Percentiles rank a stretch among this genome's conserved stretches.
Evolutionary conservation across 139 green algal genomes (phyloP).

Genomic region (Mychonastes homosphaera): DNA sequence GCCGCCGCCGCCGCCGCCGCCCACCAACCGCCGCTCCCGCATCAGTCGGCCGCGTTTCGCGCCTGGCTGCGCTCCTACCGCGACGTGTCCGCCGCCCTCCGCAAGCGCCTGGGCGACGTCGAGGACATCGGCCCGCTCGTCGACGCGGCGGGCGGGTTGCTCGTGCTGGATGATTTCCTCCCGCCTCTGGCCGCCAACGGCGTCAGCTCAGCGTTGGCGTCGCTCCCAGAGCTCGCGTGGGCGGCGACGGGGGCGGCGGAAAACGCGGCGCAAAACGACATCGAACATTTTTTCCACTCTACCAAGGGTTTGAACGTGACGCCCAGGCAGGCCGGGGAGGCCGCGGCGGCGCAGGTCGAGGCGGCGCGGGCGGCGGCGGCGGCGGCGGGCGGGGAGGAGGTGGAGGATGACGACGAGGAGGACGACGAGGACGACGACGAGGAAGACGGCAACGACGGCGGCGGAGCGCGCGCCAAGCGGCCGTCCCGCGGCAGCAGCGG

Average conservation of each 20-base stretch:
- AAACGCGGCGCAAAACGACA: no score
- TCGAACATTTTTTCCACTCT: no score
- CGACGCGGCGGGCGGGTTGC: slow-evolving; percentile 17
- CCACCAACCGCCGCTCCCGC: no score
- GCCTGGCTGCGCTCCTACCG: slow-evolving; percentile 31
- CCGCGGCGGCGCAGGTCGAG: no score
- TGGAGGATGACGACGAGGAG: no score
- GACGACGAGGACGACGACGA: no score
- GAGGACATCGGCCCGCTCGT: slow-evolving; percentile 20
- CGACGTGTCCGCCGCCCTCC: slow-evolving; percentile 15
- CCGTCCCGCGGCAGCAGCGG: not conserved
- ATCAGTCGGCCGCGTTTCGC: no score
- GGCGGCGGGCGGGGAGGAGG: no score
- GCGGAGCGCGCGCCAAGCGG: no score
- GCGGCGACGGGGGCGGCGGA: slow-evolving; percentile 8
- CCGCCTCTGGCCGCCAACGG: slow-evolving; percentile 29
- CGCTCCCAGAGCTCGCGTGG: slow-evolving; percentile 15
- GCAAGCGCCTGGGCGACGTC: slow-evolving; percentile 16
- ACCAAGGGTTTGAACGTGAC: not conserved
- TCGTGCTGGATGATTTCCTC: slow-evolving; percentile 26
- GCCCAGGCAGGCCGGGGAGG: not conserved
- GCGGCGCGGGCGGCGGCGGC: no score
- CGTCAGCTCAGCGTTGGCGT: slow-evolving; percentile 15
- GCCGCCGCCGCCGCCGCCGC: no score
- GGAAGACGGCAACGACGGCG: no score